Evolutionary conservation across 1,284 basidiomycete species (phyloP).

Genomic region (Ustilago shanxiensis): DNA sequence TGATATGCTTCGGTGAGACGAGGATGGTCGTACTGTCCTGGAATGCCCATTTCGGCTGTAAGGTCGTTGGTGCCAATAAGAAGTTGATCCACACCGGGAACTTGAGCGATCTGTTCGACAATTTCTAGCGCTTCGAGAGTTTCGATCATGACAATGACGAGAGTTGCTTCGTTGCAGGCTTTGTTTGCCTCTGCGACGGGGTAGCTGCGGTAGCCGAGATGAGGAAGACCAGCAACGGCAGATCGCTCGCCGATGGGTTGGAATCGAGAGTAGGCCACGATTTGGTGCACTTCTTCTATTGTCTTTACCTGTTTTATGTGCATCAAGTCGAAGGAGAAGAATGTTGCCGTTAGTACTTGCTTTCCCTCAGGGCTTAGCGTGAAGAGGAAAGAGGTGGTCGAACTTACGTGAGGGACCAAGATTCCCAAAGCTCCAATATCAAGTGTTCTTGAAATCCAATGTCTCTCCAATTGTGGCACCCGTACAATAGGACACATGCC

Average conservation of each 20-base stretch:
- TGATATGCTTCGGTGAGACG: conserved; percentile 8
- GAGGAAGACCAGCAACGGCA: conserved; percentile 1
- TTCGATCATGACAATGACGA: conserved; percentile 15
- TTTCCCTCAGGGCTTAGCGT: too few relatives aligned
- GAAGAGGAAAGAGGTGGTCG: too few relatives aligned
- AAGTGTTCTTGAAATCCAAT: conserved; percentile 8
- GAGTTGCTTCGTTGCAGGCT: conserved; percentile 10
- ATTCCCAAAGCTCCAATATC: conserved; percentile 10
- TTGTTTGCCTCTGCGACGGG: conserved; percentile 6
- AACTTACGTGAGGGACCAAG: conserved; percentile 14
- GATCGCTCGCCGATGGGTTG: conserved; percentile 9
- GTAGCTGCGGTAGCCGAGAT: conserved; percentile 5
- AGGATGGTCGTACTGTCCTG: conserved; percentile 7
- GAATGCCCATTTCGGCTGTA: conserved; percentile 11
- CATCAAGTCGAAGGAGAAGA: too few relatives aligned
- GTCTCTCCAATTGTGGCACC: conserved; percentile 6
- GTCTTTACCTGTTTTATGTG: conserved; percentile 11
- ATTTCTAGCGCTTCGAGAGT: conserved; percentile 7
- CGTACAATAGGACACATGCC: conserved; percentile 12
- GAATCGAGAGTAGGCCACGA: conserved; percentile 9
- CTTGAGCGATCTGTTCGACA: conserved; percentile 9
- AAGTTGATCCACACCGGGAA: conserved; percentile 8
- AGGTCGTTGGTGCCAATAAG: conserved; percentile 10
- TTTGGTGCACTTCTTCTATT: conserved; percentile 6
- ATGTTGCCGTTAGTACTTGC: too few relatives aligned